Evolutionary conservation across 148 eudicot species (phyloP).

Genomic region (Hydrangea macrophylla): DNA sequence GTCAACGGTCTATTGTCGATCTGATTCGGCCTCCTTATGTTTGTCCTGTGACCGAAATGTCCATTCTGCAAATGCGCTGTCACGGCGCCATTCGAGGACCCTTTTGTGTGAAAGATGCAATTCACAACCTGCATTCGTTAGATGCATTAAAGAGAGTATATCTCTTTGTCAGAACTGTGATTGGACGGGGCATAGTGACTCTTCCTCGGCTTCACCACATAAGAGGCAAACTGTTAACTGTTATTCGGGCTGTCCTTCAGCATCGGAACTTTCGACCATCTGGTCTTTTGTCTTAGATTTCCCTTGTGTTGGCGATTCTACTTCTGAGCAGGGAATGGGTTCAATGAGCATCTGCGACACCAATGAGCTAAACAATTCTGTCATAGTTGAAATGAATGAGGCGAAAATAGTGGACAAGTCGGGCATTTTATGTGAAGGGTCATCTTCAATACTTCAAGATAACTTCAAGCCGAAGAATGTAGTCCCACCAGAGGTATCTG

Average conservation of each 20-base stretch:
- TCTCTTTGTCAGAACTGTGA: too few relatives aligned
- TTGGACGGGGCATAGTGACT: conserved; percentile 37
- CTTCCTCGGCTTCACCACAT: conserved; percentile 34
- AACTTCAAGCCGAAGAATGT: conserved; percentile 24
- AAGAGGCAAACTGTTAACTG: conserved; percentile 47
- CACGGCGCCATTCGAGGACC: conserved; percentile 68
- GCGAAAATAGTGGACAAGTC: conserved; percentile 23
- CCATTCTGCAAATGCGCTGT: too few relatives aligned
- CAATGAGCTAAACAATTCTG: conserved; percentile 13
- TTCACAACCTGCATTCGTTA: conserved; percentile 52
- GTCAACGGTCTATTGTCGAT: conserved; percentile 69
- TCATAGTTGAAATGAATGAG: conserved; percentile 16
- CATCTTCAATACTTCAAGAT: conserved; percentile 27
- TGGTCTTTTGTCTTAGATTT: conserved; percentile 62
- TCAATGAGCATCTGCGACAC: conserved; percentile 41
- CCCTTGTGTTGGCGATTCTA: conserved; percentile 34
- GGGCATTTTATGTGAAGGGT: conserved; percentile 29
- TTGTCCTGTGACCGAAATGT: too few relatives aligned
- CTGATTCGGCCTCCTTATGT: conserved; percentile 74
- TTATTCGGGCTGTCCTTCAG: conserved; percentile 73
- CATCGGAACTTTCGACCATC: conserved; percentile 53
- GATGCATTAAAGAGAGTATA: conserved; percentile 63
- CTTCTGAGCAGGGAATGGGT: conserved; percentile 54
- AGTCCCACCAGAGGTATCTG: conserved; percentile 26
- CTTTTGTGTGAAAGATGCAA: conserved; percentile 69